Conservation (phyloP, 1,284 basidiomycete species). For the Marasmius tenuissimus region DNA sequence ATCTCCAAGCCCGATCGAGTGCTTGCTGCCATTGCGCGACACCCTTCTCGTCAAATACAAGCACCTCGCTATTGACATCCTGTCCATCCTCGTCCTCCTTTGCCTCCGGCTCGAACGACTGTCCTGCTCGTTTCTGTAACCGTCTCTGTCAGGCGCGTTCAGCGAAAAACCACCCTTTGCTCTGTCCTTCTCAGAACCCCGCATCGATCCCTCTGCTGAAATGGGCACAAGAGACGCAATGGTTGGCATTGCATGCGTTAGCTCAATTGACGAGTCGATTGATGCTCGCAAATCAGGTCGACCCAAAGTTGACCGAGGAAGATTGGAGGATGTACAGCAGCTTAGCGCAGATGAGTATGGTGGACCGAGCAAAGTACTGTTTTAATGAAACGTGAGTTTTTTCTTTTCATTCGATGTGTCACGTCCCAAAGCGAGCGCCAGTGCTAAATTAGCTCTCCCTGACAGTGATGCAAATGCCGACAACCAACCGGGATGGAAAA, state of each 20-base stretch:
- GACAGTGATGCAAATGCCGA: conserved; percentile 44
- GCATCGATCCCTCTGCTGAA: conserved; percentile 59
- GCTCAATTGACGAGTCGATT: conserved; percentile 11
- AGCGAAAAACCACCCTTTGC: conserved; percentile 63
- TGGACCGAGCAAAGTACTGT: conserved; percentile 11
- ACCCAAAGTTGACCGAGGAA: conserved; percentile 3
- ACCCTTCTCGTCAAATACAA: conserved; percentile 40
- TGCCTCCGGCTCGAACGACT: conserved; percentile 43
- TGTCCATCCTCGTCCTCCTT: conserved; percentile 32
- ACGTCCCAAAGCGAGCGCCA: neutral
- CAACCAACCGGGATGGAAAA: conserved; percentile 56
- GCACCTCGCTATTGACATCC: conserved; percentile 46
- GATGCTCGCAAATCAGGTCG: conserved; percentile 7
- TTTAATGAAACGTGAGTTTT: neutral
- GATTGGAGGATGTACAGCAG: conserved; percentile 5
- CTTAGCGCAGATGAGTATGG: conserved; percentile 11
- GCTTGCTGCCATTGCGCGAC: conserved; percentile 73
- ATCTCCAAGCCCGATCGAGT: conserved; percentile 53
- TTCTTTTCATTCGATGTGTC: neutral
- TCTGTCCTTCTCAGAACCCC: conserved; percentile 78
- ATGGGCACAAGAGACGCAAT: conserved; percentile 57
- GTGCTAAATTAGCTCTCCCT: neutral
- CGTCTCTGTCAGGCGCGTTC: conserved; percentile 69
- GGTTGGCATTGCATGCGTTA: conserved; percentile 54
- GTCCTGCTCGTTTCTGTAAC: conserved; percentile 76